phyloP scores from a whole-genome alignment of 2,329 filamentous ascomycete species.

The Aphanocladium album region DNA sequence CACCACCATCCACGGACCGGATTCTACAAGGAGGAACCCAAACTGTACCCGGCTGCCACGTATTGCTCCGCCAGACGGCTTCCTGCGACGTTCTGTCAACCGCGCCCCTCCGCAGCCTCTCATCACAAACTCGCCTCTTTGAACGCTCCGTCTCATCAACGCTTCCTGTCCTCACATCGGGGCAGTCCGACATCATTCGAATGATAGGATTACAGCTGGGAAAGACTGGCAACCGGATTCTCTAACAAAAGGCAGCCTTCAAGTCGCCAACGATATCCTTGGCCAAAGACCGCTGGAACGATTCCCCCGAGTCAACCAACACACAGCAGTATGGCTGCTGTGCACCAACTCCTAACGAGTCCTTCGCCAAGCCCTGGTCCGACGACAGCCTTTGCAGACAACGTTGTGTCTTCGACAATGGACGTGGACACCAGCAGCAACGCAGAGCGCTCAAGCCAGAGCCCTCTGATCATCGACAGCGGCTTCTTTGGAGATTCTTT shows the following conservation, averaged over 20 bases:
- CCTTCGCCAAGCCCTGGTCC: slow-evolving; percentile 26
- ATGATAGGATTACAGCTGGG: not conserved
- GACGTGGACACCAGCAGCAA: slow-evolving; percentile 31
- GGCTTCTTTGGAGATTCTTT: slow-evolving; percentile 41
- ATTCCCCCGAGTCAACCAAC: not conserved
- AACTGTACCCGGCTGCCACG: no score
- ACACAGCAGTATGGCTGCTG: slow-evolving; percentile 30
- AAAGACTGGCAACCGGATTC: not conserved
- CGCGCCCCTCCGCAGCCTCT: not conserved
- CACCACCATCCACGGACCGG: no score
- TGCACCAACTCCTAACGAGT: slow-evolving; percentile 32
- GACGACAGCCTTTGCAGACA: slow-evolving; percentile 21
- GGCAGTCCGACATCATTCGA: not conserved
- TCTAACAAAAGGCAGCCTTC: not conserved
- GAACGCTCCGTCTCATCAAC: not conserved
- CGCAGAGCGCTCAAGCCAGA: slow-evolving; percentile 31
- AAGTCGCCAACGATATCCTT: not conserved
- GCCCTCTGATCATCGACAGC: slow-evolving; percentile 30
- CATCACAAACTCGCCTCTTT: not conserved
- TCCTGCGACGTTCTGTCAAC: not conserved
- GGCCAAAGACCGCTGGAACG: not conserved
- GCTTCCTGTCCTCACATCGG: not conserved
- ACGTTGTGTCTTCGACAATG: slow-evolving; percentile 17
- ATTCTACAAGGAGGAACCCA: no score
- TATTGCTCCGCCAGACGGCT: not conserved